phyloP scores from a whole-genome alignment of 2,329 filamentous ascomycete species.

The Fusarium hostae region DNA sequence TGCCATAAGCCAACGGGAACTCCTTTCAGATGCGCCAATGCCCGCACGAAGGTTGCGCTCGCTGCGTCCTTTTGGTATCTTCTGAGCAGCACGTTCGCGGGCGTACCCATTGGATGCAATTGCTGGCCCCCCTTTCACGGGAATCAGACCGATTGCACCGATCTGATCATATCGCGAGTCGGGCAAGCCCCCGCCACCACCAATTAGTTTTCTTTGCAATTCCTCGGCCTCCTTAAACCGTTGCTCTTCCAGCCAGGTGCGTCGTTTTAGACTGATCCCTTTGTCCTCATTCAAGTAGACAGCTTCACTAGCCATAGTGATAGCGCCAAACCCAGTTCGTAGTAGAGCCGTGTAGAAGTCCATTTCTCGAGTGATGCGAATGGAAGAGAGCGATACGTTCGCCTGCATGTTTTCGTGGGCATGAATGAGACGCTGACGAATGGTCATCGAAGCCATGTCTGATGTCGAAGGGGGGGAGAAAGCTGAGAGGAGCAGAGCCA shows the following conservation, averaged over 20 bases:
- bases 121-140: conserved; percentile 60
- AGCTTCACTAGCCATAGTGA: conserved; percentile 94
- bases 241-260: conserved; percentile 94
- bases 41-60: conserved; percentile 67
- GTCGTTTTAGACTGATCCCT: conserved; percentile 75
- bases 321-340: conserved; percentile 84
- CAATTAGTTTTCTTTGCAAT: conserved; percentile 62
- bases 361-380: conserved; percentile 85
- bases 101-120: conserved; percentile 69
- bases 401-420: conserved; percentile 94
- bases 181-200: conserved; percentile 58
- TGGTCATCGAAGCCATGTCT: conserved; percentile 50
- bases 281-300: conserved; percentile 94
- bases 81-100: conserved; percentile 75
- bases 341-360: conserved; percentile 95
- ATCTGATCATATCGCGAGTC: conserved; percentile 63
- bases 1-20: conserved; percentile 80
- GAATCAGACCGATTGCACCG: conserved; percentile 66
- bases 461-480: conserved; percentile 47
- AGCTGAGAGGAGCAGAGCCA: conserved; percentile 82
- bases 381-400: conserved; percentile 83
- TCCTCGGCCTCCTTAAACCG: conserved; percentile 80
- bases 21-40: conserved; percentile 81
- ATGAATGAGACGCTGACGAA: conserved; percentile 70
- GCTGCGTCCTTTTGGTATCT: conserved; percentile 59